Evolutionary conservation across 306 rosid species (phyloP).

Genomic region (Medicago ruthenica): DNA sequence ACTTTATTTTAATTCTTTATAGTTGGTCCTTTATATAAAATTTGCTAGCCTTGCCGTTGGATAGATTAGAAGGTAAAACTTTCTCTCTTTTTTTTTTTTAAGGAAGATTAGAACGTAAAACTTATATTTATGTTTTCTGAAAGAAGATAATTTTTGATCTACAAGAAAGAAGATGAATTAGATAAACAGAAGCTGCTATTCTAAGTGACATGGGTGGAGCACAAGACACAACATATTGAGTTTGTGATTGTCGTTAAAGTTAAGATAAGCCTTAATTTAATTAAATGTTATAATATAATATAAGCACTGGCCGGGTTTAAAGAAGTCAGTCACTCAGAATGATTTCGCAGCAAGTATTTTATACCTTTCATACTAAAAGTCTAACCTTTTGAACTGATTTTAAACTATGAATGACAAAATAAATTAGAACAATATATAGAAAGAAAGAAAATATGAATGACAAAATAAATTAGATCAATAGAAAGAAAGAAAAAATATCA

Average conservation of each 20-base stretch:
- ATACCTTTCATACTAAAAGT: constrained; percentile 17
- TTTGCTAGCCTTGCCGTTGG: too few relatives aligned
- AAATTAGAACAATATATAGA: too few relatives aligned
- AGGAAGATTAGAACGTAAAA: too few relatives aligned
- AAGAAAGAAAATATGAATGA: neutral
- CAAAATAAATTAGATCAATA: neutral
- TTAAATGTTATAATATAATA: constrained; percentile 25
- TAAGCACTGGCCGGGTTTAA: constrained; percentile 45
- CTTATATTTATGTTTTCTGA: constrained; percentile 3
- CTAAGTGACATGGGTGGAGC: constrained; percentile 60
- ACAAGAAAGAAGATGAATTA: neutral
- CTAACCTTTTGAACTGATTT: constrained; percentile 17
- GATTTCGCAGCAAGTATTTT: constrained; percentile 30
- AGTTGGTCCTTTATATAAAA: too few relatives aligned
- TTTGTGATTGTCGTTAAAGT: constrained; percentile 46
- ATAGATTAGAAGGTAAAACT: too few relatives aligned
- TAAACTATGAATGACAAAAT: constrained; percentile 15
- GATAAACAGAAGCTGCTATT: constrained; percentile 37
- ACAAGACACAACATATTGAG: constrained; percentile 73
- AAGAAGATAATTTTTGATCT: neutral
- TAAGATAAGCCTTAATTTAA: constrained; percentile 39
- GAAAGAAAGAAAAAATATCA: neutral
- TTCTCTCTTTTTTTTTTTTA: too few relatives aligned
- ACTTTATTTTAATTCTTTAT: too few relatives aligned
- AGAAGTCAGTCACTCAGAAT: constrained; percentile 38